These are phyloP conservation scores for Phialocephala subalpina DNA, from an alignment of 2,329 filamentous ascomycete species.

Conservation along the genomic window DNA sequence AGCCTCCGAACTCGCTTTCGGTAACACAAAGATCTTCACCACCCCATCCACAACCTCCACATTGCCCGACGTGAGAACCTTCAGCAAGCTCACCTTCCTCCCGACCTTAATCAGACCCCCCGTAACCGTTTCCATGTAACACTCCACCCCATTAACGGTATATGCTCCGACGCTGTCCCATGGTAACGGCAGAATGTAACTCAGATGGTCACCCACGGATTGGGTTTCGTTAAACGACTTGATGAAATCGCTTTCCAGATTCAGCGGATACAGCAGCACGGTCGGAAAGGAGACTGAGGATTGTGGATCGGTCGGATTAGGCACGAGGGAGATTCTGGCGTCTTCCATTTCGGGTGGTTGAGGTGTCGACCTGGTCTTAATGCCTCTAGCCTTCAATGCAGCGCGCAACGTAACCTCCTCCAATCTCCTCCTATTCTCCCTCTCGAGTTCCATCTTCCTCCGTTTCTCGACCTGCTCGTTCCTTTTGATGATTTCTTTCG, in stretches of 20 bases:
- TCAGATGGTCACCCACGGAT: conserved; percentile 77
- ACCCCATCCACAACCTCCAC: conserved; percentile 89
- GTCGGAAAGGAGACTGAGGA: conserved; percentile 80
- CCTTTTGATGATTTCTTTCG: conserved; percentile 68
- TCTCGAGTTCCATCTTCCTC: conserved; percentile 62
- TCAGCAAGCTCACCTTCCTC: conserved; percentile 80
- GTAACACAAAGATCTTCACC: conserved; percentile 83
- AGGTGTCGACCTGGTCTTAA: conserved; percentile 71
- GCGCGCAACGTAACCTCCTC: conserved; percentile 69
- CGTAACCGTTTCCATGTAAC: conserved; percentile 83
- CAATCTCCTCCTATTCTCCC: conserved; percentile 60
- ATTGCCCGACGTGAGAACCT: conserved; percentile 77
- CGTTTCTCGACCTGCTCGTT: conserved; percentile 63
- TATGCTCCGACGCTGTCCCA: conserved; percentile 83
- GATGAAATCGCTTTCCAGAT: conserved; percentile 87
- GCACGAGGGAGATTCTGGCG: conserved; percentile 72
- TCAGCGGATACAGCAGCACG: conserved; percentile 84
- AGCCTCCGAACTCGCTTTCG: conserved; percentile 69
- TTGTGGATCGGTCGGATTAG: conserved; percentile 75
- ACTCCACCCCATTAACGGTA: conserved; percentile 72
- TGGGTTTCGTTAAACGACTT: conserved; percentile 85
- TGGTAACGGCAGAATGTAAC: conserved; percentile 85
- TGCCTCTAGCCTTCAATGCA: conserved; percentile 73
- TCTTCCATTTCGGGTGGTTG: conserved; percentile 90
- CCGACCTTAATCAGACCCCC: conserved; percentile 90